phyloP scores from a whole-genome alignment of 805 yeast genomes.

The Candida taoyuanica region DNA sequence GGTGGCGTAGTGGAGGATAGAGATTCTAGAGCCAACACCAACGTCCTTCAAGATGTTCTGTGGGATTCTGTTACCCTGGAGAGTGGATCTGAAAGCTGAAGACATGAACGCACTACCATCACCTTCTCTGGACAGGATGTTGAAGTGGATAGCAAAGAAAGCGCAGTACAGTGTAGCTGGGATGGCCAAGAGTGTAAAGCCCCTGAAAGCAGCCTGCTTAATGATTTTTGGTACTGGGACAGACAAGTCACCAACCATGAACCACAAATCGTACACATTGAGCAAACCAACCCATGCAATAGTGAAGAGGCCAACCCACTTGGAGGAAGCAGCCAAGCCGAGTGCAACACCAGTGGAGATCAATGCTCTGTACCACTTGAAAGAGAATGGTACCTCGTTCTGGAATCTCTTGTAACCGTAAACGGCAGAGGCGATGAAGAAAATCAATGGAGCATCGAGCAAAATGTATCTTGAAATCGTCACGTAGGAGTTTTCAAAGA shows the following conservation, averaged over 20 bases:
- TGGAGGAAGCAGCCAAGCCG: constrained; percentile 69
- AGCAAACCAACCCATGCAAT: constrained; percentile 69
- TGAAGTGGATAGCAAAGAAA: constrained; percentile 63
- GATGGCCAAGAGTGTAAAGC: constrained; percentile 47
- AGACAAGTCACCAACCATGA: constrained; percentile 64
- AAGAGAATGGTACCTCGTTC: constrained; percentile 55
- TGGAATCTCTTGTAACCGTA: constrained; percentile 66
- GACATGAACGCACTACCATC: constrained; percentile 71
- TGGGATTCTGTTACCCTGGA: constrained; percentile 60
- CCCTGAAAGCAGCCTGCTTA: constrained; percentile 48
- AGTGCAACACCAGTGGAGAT: constrained; percentile 62
- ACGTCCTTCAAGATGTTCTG: constrained; percentile 55
- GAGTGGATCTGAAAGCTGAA: constrained; percentile 63
- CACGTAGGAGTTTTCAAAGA: constrained; percentile 61
- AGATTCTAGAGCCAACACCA: constrained; percentile 64
- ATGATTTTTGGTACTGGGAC: constrained; percentile 40
- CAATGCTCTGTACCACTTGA: constrained; percentile 54
- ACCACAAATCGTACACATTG: constrained; percentile 63
- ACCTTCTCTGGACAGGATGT: constrained; percentile 53
- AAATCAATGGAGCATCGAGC: constrained; percentile 70
- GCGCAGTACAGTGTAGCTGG: constrained; percentile 52
- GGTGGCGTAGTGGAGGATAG: constrained; percentile 65
- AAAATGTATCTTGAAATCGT: constrained; percentile 74
- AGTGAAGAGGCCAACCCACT: constrained; percentile 85
- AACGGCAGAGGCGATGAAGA: constrained; percentile 69